Evolutionary conservation across 768 basidiomycete genomes (phyloP).

Genomic region (Boletellus sp.): DNA sequence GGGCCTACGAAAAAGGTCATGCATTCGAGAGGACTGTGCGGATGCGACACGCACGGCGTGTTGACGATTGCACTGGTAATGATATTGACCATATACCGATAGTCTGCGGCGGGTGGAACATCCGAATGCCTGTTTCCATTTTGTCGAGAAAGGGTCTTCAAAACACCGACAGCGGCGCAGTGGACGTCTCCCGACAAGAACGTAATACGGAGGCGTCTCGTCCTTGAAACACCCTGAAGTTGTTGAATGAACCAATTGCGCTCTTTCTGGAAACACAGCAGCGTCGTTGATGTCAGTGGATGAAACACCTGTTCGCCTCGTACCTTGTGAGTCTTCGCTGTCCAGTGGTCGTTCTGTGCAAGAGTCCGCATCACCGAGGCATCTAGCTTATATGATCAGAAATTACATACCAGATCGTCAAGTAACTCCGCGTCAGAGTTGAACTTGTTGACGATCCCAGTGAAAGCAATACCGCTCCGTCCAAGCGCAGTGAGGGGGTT

Average conservation of each 20-base stretch:
- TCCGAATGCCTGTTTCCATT: constrained; percentile 30
- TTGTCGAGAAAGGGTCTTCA: constrained; percentile 57
- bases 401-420: constrained; percentile 72
- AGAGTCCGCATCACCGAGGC: constrained; percentile 43
- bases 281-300: neutral
- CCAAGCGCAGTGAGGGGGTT: constrained; percentile 83
- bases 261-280: constrained; percentile 56
- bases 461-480: constrained; percentile 61
- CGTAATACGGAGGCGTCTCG: constrained; percentile 66
- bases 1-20: constrained; percentile 36
- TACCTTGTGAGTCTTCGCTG: constrained; percentile 75
- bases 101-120: constrained; percentile 55
- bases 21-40: neutral
- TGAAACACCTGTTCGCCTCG: neutral
- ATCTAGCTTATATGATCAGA: constrained; percentile 23
- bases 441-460: constrained; percentile 85
- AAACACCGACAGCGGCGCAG: constrained; percentile 75
- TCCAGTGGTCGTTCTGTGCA: constrained; percentile 89
- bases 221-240: constrained; percentile 67
- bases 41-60: constrained; percentile 64
- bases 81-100: constrained; percentile 89
- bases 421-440: constrained; percentile 90
- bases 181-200: constrained; percentile 95
- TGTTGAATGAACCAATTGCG: constrained; percentile 84
- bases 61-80: constrained; percentile 94